Percentiles rank a stretch among this genome's conserved stretches.
phyloP scores from a whole-genome alignment of 2,329 filamentous ascomycete species.

The Claviceps digitariae region DNA sequence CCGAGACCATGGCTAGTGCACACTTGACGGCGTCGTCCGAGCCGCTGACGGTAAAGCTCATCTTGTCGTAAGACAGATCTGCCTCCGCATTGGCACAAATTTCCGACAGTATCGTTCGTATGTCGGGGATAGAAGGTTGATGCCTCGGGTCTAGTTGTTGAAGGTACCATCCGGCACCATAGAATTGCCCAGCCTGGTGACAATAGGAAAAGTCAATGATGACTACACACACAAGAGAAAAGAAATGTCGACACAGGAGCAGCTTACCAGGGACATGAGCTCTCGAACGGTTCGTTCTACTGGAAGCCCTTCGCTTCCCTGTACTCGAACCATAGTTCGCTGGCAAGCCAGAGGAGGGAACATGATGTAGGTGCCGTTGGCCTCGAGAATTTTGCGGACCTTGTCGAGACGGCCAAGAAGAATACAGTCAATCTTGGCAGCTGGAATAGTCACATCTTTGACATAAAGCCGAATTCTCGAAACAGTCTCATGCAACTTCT shows the following conservation, averaged over 20 bases:
- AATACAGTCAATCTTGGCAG: conserved; percentile 90
- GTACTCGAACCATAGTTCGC: conserved; percentile 73
- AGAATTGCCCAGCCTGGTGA: conserved; percentile 79
- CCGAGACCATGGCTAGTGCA: conserved; percentile 85
- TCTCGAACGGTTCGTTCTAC: conserved; percentile 91
- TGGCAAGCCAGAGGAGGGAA: conserved; percentile 81
- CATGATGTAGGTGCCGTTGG: conserved; percentile 88
- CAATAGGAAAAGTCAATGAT: neutral
- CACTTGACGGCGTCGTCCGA: conserved; percentile 94
- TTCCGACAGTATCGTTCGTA: conserved; percentile 82
- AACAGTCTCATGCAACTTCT: conserved; percentile 78
- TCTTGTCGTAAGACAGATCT: conserved; percentile 86
- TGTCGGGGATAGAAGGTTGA: conserved; percentile 53
- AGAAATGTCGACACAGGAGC: neutral
- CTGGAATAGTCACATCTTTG: conserved; percentile 82
- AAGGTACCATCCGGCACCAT: conserved; percentile 93
- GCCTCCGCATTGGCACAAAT: conserved; percentile 95
- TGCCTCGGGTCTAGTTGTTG: conserved; percentile 57
- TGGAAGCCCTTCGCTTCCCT: conserved; percentile 84
- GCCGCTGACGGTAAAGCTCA: conserved; percentile 86
- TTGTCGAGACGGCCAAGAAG: conserved; percentile 85
- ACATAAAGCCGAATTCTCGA: conserved; percentile 69
- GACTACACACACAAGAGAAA: neutral
- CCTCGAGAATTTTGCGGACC: conserved; percentile 94
- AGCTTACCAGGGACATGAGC: conserved; percentile 77